These are phyloP conservation scores for Triticum monococcum DNA, from an alignment of 176 grass and related monocot genomes.

Conservation along the genomic window DNA sequence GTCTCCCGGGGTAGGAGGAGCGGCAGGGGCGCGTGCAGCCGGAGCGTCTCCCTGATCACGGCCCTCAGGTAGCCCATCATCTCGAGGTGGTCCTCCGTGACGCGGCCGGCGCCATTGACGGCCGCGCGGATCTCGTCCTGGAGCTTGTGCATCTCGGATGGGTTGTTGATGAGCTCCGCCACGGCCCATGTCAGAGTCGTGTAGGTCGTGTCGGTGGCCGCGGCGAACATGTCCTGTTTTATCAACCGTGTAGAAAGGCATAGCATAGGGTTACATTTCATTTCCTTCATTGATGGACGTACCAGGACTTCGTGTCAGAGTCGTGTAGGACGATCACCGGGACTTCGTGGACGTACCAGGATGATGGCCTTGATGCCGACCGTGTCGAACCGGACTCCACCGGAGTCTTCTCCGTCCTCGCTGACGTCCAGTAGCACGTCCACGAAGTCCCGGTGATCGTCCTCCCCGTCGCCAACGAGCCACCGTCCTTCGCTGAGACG, in stretches of 20 bases:
- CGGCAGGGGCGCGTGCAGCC: background rate
- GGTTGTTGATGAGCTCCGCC: constrained; percentile 44
- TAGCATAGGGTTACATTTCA: too few relatives aligned
- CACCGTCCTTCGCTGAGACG: background rate
- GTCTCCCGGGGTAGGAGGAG: background rate
- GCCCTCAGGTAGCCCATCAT: constrained; percentile 21
- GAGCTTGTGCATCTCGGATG: constrained; percentile 29
- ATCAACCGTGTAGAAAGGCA: background rate
- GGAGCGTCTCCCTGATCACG: constrained; percentile 7
- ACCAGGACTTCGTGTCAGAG: too few relatives aligned
- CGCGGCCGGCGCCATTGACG: background rate
- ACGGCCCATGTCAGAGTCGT: constrained; percentile 23
- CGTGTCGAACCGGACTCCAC: background rate
- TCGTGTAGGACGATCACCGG: too few relatives aligned
- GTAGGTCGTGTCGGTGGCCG: constrained; percentile 16
- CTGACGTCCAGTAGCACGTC: constrained; percentile 46
- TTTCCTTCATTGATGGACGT: too few relatives aligned
- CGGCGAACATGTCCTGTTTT: constrained; percentile 24
- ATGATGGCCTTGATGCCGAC: constrained; percentile 38
- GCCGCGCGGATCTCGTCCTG: constrained; percentile 38
- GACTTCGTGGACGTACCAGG: too few relatives aligned
- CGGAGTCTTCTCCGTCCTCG: constrained; percentile 3
- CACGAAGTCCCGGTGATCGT: constrained; percentile 37
- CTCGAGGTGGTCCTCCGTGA: constrained; percentile 36
- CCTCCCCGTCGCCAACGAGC: background rate